These are phyloP conservation scores for Aciculoconidium aculeatum DNA, from an alignment of 805 yeast species.

Conservation along the genomic window DNA sequence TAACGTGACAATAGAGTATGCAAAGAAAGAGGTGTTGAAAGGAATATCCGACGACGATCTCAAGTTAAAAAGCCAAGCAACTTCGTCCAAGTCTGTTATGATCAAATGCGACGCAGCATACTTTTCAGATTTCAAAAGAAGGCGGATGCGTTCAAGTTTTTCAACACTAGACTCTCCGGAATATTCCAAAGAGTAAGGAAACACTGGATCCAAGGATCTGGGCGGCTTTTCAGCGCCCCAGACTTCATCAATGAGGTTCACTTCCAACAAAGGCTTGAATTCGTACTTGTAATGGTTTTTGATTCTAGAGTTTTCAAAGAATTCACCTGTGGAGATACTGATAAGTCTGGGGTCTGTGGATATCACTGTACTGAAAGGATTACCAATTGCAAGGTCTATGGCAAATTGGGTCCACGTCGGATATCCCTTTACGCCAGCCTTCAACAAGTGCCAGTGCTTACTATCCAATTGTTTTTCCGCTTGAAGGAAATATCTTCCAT, in stretches of 20 bases:
- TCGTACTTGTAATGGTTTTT: constrained; percentile 17
- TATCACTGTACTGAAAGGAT: constrained; percentile 44
- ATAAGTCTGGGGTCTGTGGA: constrained; percentile 83
- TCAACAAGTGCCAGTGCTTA: constrained; percentile 68
- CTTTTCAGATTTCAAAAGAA: constrained; percentile 20
- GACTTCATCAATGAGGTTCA: constrained; percentile 32
- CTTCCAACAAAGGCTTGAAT: constrained; percentile 24
- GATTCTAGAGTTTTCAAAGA: constrained; percentile 23
- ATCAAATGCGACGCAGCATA: constrained; percentile 35
- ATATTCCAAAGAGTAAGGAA: constrained; percentile 22
- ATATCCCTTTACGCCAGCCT: constrained; percentile 68
- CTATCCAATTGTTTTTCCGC: constrained; percentile 77
- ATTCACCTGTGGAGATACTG: constrained; percentile 42
- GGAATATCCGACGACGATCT: constrained; percentile 74
- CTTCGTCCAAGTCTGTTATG: constrained; percentile 75
- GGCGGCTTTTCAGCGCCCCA: constrained; percentile 33
- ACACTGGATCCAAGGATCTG: constrained; percentile 29
- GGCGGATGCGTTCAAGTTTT: constrained; percentile 26
- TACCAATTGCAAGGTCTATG: constrained; percentile 49
- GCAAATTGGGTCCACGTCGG: constrained; percentile 78
- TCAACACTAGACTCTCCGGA: constrained; percentile 29
- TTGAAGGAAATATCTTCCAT: constrained; percentile 91
- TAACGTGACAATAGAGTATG: constrained; percentile 43
- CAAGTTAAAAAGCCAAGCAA: constrained; percentile 85
- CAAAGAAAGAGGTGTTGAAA: constrained; percentile 81